Base-by-base conservation (phyloP, 192 early-diverging fungal genomes). In the Helicostylum pulchrum region DNA sequence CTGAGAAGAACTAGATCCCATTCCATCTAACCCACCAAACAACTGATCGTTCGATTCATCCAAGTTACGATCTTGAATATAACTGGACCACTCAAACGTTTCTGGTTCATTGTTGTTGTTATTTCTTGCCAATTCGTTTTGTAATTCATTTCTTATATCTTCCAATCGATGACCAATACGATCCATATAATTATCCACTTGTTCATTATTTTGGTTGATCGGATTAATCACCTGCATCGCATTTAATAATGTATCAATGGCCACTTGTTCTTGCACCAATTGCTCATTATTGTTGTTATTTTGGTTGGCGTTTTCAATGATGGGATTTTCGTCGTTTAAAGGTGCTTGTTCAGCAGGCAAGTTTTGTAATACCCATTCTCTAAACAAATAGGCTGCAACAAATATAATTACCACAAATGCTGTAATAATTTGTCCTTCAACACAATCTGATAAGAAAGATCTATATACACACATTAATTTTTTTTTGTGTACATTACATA, bases 381-480 rank as follows among this genome's bases (percentile, higher is more conserved):
- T 88, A 62, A 98, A 77, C 42, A 91, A 81, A 62, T 94, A 89
- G 20, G 91, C 78, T 2, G 83, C 80, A n/a, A 96, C 79, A 60
- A 90, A 94, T 7, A 90, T 74, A 32, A 95, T 70, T 15, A 98
- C 76, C 4, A 90, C 85, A 26, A 89, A 65, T 26, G 88, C 72
- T 0, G 87, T 87, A 45, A 98, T 83, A 14, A 93, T 78, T 54
- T 92, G 88, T 0, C 96, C 96, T 64, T 98, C 93, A 58, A 95
- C 78, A 44, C 91, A 83, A 66, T 91, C 88, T 12, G 81, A 75
- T 4, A 82, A 62, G 45, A 90, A 81, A 30, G 23, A 58, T 21
- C 80, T 83, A 59, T 47, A 2, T 2, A 26, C 26, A 0, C 26
- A 26, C 0, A 14, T 26, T 9, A 61, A 15, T 14, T 30, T 53